Evolutionary conservation across 1,284 basidiomycete species (phyloP).

Genomic region (Microbotryum saponariae): DNA sequence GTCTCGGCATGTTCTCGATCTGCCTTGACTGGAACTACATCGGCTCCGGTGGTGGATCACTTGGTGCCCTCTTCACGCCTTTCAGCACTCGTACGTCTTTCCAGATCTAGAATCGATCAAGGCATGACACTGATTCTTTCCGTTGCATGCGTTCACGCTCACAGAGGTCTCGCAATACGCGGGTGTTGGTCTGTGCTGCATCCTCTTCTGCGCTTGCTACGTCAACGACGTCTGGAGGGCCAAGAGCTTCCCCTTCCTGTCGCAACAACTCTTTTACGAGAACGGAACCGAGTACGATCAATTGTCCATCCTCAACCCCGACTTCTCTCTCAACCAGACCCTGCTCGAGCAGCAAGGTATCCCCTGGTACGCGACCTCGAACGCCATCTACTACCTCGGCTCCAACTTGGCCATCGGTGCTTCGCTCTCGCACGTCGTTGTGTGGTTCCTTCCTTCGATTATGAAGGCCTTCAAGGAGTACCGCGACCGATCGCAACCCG

Average conservation of each 20-base stretch:
- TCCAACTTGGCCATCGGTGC: slow-evolving; percentile 33
- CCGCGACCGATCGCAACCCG: slow-evolving; percentile 46
- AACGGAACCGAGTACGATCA: slow-evolving; percentile 52
- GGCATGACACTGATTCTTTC: too few relatives aligned
- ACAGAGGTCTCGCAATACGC: slow-evolving; percentile 24
- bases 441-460: slow-evolving; percentile 56
- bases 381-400: slow-evolving; percentile 25
- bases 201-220: slow-evolving; percentile 54
- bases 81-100: slow-evolving; percentile 14
- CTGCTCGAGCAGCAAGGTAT: slow-evolving; percentile 24
- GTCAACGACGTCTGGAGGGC: slow-evolving; percentile 51
- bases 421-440: slow-evolving; percentile 48
- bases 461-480: slow-evolving; percentile 39
- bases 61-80: slow-evolving; percentile 29
- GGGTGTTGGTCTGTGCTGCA: slow-evolving; percentile 41
- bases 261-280: slow-evolving; percentile 51
- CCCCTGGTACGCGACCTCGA: slow-evolving; percentile 23
- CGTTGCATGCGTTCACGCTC: too few relatives aligned
- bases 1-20: slow-evolving; percentile 51
- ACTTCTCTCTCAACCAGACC: slow-evolving; percentile 72
- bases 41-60: slow-evolving; percentile 30
- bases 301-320: slow-evolving; percentile 78
- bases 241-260: slow-evolving; percentile 54
- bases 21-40: slow-evolving; percentile 47
- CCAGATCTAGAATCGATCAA: too few relatives aligned